Conservation (phyloP, 2,329 filamentous ascomycete species). For the Diaporthe ilicicola region DNA sequence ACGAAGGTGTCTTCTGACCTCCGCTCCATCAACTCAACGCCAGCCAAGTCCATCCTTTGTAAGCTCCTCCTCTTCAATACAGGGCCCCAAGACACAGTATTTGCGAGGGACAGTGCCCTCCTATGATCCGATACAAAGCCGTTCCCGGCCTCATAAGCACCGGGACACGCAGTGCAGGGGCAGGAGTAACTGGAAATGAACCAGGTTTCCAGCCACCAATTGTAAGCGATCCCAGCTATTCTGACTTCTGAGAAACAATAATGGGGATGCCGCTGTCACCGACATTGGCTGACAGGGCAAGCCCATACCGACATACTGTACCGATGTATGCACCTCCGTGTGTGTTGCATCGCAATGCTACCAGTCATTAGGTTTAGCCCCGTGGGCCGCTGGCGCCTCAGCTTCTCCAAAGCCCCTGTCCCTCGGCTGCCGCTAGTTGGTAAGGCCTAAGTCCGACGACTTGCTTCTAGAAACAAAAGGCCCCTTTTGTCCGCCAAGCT, state of each 20-base stretch:
- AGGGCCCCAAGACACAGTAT: too few species aligned
- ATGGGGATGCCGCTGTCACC: neutral
- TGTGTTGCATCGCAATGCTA: neutral
- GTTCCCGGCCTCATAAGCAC: neutral
- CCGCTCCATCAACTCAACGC: too few species aligned
- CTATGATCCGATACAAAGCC: neutral
- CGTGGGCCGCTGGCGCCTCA: neutral
- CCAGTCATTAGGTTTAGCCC: slow-evolving; percentile 7
- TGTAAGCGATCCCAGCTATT: too few species aligned
- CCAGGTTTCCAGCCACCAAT: too few species aligned
- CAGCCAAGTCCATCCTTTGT: too few species aligned
- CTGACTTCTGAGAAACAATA: too few species aligned
- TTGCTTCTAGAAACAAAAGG: slow-evolving; percentile 10
- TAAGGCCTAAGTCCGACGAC: slow-evolving; percentile 4
- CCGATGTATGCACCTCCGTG: neutral
- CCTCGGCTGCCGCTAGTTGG: neutral
- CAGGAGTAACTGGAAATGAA: too few species aligned
- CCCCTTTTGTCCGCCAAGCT: slow-evolving; percentile 12
- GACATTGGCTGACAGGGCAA: neutral
- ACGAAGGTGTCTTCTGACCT: neutral
- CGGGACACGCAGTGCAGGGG: neutral
- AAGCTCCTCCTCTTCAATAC: too few species aligned
- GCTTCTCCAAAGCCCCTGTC: too few species aligned
- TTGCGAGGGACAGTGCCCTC: neutral
- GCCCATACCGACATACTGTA: neutral